Evolutionary conservation across 2,329 filamentous ascomycete genomes (phyloP).

Genomic region (Claviceps cyperi): DNA sequence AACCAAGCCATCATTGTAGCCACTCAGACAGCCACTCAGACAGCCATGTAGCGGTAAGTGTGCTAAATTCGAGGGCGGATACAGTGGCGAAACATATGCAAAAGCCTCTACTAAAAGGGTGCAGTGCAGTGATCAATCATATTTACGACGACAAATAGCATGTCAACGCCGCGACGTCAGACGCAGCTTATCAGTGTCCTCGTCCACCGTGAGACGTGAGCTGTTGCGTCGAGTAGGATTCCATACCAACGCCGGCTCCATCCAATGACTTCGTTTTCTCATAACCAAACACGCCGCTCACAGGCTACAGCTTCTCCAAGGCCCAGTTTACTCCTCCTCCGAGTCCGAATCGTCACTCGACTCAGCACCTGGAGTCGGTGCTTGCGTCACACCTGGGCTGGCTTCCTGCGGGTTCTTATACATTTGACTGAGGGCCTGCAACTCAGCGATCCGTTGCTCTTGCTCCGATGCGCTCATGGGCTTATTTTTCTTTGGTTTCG

Average conservation of each 20-base stretch:
- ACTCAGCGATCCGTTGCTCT: constrained; percentile 46
- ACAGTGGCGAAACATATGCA: not conserved
- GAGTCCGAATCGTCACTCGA: constrained; percentile 32
- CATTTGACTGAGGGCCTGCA: constrained; percentile 38
- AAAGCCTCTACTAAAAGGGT: not conserved
- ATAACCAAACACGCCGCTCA: constrained; percentile 3
- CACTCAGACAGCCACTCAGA: not conserved
- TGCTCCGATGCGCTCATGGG: constrained; percentile 60
- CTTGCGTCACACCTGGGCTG: constrained; percentile 11
- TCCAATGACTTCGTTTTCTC: constrained; percentile 8
- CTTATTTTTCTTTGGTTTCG: constrained; percentile 58
- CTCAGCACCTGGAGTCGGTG: constrained; percentile 17
- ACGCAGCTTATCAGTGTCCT: not conserved
- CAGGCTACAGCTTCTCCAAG: constrained; percentile 1
- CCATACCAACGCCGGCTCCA: constrained; percentile 8
- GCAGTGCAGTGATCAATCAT: not conserved
- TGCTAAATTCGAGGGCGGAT: not conserved
- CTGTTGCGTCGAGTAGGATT: not conserved
- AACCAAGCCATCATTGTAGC: not conserved
- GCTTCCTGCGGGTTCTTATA: constrained; percentile 23
- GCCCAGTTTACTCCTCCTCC: constrained; percentile 27
- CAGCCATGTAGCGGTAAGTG: not conserved
- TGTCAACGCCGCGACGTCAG: not conserved
- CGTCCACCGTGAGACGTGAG: not conserved
- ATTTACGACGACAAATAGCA: not conserved